Evolutionary conservation across 306 rosid species (phyloP), one percentile per base, ranked within the genome.

Genomic region (Dicorynia guianensis): DNA sequence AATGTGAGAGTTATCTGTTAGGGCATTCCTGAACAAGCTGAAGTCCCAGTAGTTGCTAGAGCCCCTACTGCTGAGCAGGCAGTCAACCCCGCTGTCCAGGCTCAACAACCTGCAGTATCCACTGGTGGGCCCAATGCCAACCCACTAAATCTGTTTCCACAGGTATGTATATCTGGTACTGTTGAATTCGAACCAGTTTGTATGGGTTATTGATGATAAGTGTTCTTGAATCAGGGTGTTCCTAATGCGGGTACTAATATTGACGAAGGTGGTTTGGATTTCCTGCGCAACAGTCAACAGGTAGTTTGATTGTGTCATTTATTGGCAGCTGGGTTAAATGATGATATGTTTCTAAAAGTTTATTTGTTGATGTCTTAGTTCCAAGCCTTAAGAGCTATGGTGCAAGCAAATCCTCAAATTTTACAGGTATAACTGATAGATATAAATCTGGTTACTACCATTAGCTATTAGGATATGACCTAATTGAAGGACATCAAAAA

Each of bases 1-100:
- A 10, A 56, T 63, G 50, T 48, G 9, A 47, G 57, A 75, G 54
- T 68, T 57, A 38, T 69, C 52, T 50, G 48, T 49, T 58, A 93
- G 98, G 98, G 96, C 15, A 93, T 93, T 63, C 98, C 98, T 77
- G 95, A 90, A 72, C 93, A 89, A 88, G 87, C 87, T 54, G 93
- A 90, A 63, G 83, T 68, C 71, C 88, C 93, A 65, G 87, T 85
- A 67, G 79, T 79, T 67, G 85, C 87, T 68, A 82, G 47, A 75
- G 75, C 77, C 63, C 86, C 92, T 48, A 30, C 78, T 46, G 40
- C 75, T 53, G 84, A 63, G 18, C 88, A 68, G 72, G 90, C 67
- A 11, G 80, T 77, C 53, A 80, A 82, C 75, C 84, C 87, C 81
- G 72, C 80, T 7, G 74, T 74, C 55, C 89, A 79, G 83, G 61